phyloP scores from a whole-genome alignment of 148 eudicot genomes.

The Tetragonia tetragonoides region DNA sequence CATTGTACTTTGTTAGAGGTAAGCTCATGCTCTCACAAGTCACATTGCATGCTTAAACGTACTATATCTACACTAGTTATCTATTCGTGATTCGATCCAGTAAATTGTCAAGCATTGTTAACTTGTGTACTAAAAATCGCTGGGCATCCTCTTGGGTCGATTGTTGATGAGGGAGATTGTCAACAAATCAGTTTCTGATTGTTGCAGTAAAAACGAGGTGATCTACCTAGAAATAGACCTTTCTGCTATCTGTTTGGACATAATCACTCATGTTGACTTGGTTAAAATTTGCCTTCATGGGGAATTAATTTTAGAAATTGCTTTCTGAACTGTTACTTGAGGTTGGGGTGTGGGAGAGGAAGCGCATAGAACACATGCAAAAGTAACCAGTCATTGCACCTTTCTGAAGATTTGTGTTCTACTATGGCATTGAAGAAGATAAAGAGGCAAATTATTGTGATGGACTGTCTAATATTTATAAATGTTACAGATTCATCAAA shows the following conservation, averaged over 20 bases:
- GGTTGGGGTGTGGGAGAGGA: neutral
- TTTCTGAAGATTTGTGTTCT: neutral
- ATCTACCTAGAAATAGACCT: conserved; percentile 12
- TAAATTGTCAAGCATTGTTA: neutral
- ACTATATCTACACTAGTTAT: no score
- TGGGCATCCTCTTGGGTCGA: neutral
- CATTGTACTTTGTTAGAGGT: neutral
- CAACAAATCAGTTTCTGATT: neutral
- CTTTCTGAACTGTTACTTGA: neutral
- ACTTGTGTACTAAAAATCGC: no score
- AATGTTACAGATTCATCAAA: neutral
- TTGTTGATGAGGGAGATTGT: neutral
- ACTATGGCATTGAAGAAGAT: neutral
- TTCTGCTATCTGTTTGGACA: neutral
- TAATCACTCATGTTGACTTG: neutral
- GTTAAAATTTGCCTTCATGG: neutral
- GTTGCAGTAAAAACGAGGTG: neutral
- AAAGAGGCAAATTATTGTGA: neutral
- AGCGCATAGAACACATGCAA: neutral
- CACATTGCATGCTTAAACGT: neutral
- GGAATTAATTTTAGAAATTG: neutral
- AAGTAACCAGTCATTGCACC: neutral
- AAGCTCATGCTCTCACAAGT: neutral
- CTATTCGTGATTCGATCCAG: no score
- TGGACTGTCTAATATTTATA: neutral